Evolutionary conservation across 2,329 filamentous ascomycete genomes (phyloP), one percentile per base, ranked within the genome.

Genomic region (Xylariales sp.): DNA sequence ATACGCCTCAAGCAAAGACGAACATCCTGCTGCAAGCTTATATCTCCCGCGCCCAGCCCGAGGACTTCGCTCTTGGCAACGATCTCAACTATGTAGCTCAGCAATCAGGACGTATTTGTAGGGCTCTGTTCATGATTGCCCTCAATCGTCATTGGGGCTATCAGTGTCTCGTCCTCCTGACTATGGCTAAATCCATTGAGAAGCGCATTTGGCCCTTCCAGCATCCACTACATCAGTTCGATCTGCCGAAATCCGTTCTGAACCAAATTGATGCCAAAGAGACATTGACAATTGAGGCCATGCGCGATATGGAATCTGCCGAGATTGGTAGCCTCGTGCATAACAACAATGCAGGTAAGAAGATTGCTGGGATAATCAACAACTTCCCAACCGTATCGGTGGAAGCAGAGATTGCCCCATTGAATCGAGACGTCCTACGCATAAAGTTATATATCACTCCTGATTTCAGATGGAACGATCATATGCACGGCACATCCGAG

Each of bases 61-160:
- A 97, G 48, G 93, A 98, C 61, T 98, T 97, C 64, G 91, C 93
- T 0, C 69, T 98, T 9, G 78, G 85, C 1, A 97, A 94, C 15
- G 93, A 98, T 59, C 84, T 87, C 32, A 88, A 88, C 49, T 98
- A 98, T 57, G 88, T 98, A 31, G 88, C 93, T 2, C 93, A 98
- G 59, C 95, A 98, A 60, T 85, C 93, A 9, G 88, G 89, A 1
- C 84, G 93, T 62, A 98, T 98, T 44, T 96, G 90, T 57, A 78
- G 94, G 47, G 88, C 94, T 3, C 67, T 98, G 12, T 98, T 98
- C 64, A 95, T 97, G 88, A 91, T 98, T 54, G 91, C 93, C 1
- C 70, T 98, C 38, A 97, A 97, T 62, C 78, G 93, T 45, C 80
- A 88, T 51, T 98, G 93, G 93, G 93, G 94, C 1, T 86, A 95